Base-by-base conservation (phyloP, 2,329 filamentous ascomycete genomes). In the Didymella lethalis region DNA sequence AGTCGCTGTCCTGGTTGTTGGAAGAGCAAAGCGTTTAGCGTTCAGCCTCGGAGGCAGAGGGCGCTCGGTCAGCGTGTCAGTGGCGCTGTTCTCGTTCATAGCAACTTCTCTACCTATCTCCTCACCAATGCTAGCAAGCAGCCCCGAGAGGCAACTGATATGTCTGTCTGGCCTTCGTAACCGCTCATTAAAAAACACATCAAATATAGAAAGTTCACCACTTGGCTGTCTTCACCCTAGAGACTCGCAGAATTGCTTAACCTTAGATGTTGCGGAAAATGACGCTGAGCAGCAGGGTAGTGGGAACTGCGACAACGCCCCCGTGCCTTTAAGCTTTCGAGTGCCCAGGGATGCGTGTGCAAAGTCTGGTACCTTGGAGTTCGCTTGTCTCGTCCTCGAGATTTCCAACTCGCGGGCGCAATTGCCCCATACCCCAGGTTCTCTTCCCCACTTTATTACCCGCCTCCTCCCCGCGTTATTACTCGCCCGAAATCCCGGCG, bases 401-500 rank as follows among this genome's bases (percentile, higher is more conserved):
- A 7, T 36, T n/a, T 7, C 20, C 7, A 16, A 3, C 6, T 32
- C 7, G 45, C 26, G 25, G 14, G 18, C 12, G n/a, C 28, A 18
- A 38, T 16, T 53, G 31, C 31, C 46, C 32, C 46, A 41, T 36
- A 57, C 54, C 57, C 57, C 61, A 46, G 52, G 34, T 55, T 65
- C 51, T 61, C 49, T 59, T 40, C 61, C 46, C 53, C 65, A 63
- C 64, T 38, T 16, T 14, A 54, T 43, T 43, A 34, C 53, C 65
- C 28, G 10, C 53, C 53, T 61, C 49, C 61, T 40, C 61, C 43
- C 53, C 65, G 64, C 64, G 41, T 16, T 14, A 54, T 40, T 43
- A 34, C 53, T 67, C 29, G 10, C 55, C 67, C 67, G 67, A 66
- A 50, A 46, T 40, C 8, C 67, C 67, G 67, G 38, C 31, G 58